These are phyloP conservation scores for Dunaliella primolecta DNA, from an alignment of 139 green algal species.

Conservation along the genomic window DNA sequence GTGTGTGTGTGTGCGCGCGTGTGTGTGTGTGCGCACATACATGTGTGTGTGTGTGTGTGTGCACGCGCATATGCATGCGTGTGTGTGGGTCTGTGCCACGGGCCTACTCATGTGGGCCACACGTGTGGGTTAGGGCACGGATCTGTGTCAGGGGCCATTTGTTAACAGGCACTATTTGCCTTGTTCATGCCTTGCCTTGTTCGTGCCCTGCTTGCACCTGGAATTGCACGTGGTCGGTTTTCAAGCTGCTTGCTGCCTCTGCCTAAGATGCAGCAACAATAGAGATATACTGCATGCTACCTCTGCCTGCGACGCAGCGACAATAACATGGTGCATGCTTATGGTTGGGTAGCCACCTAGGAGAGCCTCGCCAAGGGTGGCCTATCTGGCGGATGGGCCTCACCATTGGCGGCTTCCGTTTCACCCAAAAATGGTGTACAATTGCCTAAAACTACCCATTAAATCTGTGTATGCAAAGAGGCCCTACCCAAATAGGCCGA, in stretches of 20 bases:
- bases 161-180: neutral
- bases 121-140: too few relatives aligned
- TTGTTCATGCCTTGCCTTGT: neutral
- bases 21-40: neutral
- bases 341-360: too few relatives aligned
- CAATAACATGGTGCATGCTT: neutral
- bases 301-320: neutral
- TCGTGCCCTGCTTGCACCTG: neutral
- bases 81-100: neutral
- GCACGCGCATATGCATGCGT: neutral
- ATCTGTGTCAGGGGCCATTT: too few relatives aligned
- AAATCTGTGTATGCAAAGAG: too few relatives aligned
- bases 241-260: neutral
- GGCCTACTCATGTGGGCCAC: neutral
- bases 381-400: too few relatives aligned
- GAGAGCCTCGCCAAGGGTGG: too few relatives aligned
- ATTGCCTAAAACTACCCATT: too few relatives aligned
- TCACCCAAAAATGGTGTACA: too few relatives aligned
- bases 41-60: neutral
- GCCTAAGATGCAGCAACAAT: neutral
- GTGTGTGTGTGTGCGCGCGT: neutral
- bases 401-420: too few relatives aligned
- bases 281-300: too few relatives aligned
- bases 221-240: constrained; percentile 48
- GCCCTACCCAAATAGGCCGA: too few relatives aligned